Base-by-base conservation (phyloP, 202 grass and related monocot genomes). In the Alloteropsis angusta region DNA sequence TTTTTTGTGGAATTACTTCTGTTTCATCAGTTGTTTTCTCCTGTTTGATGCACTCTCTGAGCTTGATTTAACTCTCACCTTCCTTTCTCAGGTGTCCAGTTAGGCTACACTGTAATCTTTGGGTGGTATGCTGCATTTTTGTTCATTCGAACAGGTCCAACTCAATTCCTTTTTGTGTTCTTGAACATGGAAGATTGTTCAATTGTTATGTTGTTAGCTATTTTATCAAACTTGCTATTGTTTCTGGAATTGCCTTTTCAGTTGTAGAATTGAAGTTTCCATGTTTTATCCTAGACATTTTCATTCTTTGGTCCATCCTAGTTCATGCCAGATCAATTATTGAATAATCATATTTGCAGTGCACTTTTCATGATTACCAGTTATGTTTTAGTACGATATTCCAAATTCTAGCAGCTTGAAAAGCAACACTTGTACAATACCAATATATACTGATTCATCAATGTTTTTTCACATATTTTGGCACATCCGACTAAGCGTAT, bases 41-140 rank as follows among this genome's bases (percentile, higher is more conserved):
- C 44, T 66, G 76, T 76, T 54, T 18, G 3, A 25, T 62, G 43
- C 60, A 32, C 21, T 74, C 76, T n/a, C 34, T 83, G 6, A 45
- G 65, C 39, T 58, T 75, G 12, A 60, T 30, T 78, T 83, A 36
- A 75, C 70, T 25, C 1, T 50, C 45, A 15, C 50, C 28, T 78
- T 72, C 56, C 14, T 15, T 80, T 78, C 4, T 62, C 87, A 97
- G 91, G 95, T 73, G 9, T 97, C 65, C 91, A 97, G 62, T 83
- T 97, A 87, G 87, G 95, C 57, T 97, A 97, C 85, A 97, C 95
- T 49, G 81, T 97, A 61, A 82, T 88, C 64, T 97, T 97, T 83
- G 94, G 94, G 72, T 97, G 94, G 94, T 97, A 94, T 61, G 91
- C 91, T 36, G 76, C 91, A 72, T 97, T 97, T 90, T 80, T 97